Evolutionary conservation across 768 basidiomycete genomes (phyloP).

Genomic region (Asterophora lycoperdoides): DNA sequence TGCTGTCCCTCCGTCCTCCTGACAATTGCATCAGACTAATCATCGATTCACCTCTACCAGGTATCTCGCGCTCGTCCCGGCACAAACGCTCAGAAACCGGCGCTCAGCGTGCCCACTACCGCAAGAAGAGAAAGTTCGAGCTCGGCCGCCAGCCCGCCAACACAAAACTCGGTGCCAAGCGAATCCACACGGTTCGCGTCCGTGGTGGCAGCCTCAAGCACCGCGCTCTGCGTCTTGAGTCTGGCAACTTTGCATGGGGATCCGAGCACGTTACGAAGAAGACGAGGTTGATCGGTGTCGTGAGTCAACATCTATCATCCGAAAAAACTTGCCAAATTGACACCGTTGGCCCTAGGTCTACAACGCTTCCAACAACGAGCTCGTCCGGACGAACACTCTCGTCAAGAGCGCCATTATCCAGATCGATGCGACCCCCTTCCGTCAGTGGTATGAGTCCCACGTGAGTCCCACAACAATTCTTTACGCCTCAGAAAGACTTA

Average conservation of each 20-base stretch:
- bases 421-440: constrained; percentile 97
- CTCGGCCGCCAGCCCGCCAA: constrained; percentile 96
- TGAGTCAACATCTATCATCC: constrained; percentile 40
- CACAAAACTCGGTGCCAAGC: constrained; percentile 96
- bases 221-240: constrained; percentile 93
- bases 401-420: constrained; percentile 97
- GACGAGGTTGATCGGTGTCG: constrained; percentile 94
- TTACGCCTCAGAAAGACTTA: constrained; percentile 3
- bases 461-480: constrained; percentile 45
- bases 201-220: constrained; percentile 95
- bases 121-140: constrained; percentile 99
- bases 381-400: constrained; percentile 98
- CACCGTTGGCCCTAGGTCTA: constrained; percentile 59
- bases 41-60: constrained; percentile 34
- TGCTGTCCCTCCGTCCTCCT: constrained; percentile 27
- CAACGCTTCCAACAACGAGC: constrained; percentile 99
- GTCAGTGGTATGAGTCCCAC: constrained; percentile 99
- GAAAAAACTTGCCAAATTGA: background rate
- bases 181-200: constrained; percentile 90
- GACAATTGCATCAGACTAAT: constrained; percentile 12
- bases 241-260: constrained; percentile 98
- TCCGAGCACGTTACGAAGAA: constrained; percentile 93
- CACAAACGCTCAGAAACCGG: constrained; percentile 96
- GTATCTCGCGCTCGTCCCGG: constrained; percentile 96
- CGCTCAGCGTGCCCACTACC: constrained; percentile 90